Evolutionary conservation across 176 grass and related monocot species (phyloP).

Genomic region (Themeda triandra): DNA sequence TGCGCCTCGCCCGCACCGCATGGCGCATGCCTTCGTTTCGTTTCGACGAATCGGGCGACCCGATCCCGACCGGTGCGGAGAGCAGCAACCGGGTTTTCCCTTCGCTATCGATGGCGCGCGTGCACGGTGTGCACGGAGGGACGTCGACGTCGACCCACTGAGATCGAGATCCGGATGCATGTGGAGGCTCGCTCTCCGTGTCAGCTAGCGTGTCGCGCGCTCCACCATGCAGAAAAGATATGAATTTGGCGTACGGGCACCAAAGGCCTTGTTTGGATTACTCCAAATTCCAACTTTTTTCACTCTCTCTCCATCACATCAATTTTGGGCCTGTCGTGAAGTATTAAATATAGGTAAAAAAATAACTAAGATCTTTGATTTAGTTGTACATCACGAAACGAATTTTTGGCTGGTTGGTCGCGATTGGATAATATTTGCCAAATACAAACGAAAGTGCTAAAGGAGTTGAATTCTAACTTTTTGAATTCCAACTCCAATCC

Average conservation of each 20-base stretch:
- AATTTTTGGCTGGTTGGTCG: too few relatives aligned
- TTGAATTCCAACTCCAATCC: too few relatives aligned
- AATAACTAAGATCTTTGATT: too few relatives aligned
- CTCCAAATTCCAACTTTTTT: too few relatives aligned
- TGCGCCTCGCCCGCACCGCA: not conserved
- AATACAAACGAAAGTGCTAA: too few relatives aligned
- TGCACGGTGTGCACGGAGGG: not conserved
- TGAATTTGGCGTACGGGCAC: not conserved
- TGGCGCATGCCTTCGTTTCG: not conserved
- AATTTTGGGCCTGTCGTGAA: too few relatives aligned
- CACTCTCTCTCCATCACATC: too few relatives aligned
- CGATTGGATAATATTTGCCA: too few relatives aligned
- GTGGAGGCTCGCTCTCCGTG: not conserved
- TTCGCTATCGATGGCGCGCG: not conserved
- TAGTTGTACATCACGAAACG: too few relatives aligned
- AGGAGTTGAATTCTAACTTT: too few relatives aligned
- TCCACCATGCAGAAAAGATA: not conserved
- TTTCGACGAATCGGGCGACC: not conserved
- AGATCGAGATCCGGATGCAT: not conserved
- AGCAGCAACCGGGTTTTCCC: not conserved
- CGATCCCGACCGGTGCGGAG: not conserved
- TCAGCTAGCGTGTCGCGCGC: not conserved
- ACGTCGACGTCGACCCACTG: not conserved
- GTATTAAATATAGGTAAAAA: too few relatives aligned
- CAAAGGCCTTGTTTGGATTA: too few relatives aligned